Conservation (phyloP, 805 yeast genomes). For the Suhomyces sp. region DNA sequence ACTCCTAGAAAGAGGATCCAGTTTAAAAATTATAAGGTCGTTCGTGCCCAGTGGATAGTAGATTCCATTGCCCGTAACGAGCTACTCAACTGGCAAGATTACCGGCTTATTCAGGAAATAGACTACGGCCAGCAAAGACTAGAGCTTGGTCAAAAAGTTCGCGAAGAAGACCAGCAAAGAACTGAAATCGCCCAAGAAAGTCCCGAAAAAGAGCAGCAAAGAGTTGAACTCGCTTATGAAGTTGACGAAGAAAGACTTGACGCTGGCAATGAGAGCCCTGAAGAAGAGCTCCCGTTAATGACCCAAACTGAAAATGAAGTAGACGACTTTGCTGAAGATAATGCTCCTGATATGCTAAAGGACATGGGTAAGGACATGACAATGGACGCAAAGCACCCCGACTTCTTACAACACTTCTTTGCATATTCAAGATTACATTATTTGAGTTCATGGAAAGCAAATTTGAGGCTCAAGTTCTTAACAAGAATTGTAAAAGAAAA, state of each 20-base stretch:
- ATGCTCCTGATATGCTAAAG: not conserved
- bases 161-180: constrained; percentile 1
- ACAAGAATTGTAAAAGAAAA: constrained; percentile 37
- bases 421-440: constrained; percentile 84
- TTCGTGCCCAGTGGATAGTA: constrained; percentile 76
- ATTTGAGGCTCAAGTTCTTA: constrained; percentile 60
- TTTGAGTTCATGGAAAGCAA: constrained; percentile 81
- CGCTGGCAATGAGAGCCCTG: constrained; percentile 3
- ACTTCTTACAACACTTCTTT: constrained; percentile 69
- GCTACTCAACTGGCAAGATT: constrained; percentile 70
- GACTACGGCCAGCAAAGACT: constrained; percentile 54
- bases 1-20: constrained; percentile 73
- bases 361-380: constrained; percentile 1
- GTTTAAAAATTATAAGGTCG: constrained; percentile 69
- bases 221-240: constrained; percentile 16
- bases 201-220: constrained; percentile 41
- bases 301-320: constrained; percentile 11
- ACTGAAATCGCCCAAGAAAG: not conserved
- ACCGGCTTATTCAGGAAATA: constrained; percentile 45
- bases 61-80: constrained; percentile 52
- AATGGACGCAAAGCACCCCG: constrained; percentile 71
- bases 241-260: constrained; percentile 17
- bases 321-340: constrained; percentile 3
- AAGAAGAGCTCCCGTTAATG: constrained; percentile 7
- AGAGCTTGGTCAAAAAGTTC: constrained; percentile 2